A percentile compares a stretch with the other conserved stretches of the same genome.
These are phyloP conservation scores for Tuber melanosporum DNA, from an alignment of 495 filamentous ascomycete genomes.

Conservation along the genomic window DNA sequence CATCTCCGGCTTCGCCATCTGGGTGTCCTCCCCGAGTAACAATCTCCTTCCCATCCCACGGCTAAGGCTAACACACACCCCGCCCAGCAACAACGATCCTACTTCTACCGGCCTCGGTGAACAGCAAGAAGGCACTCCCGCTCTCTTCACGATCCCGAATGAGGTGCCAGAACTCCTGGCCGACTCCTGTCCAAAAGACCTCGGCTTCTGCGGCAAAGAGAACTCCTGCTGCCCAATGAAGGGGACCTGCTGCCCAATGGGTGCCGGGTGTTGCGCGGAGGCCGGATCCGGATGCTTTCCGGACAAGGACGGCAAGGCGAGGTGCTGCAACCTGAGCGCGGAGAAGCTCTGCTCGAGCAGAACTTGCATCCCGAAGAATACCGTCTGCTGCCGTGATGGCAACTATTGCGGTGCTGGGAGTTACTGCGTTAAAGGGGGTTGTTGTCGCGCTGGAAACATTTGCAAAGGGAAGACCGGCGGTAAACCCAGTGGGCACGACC, in stretches of 20 bases:
- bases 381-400: constrained; percentile 25
- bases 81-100: not conserved
- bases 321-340: constrained; percentile 19
- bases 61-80: not conserved
- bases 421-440: constrained; percentile 33
- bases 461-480: constrained; percentile 29
- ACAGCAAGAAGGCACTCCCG: not conserved
- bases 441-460: constrained; percentile 25
- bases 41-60: not conserved
- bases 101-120: not conserved
- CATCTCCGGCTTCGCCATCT: not conserved
- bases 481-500: constrained; percentile 23
- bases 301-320: constrained; percentile 28
- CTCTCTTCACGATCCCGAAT: not conserved
- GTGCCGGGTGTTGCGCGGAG: constrained; percentile 24
- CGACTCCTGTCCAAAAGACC: not conserved
- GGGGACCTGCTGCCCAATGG: constrained; percentile 26
- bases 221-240: constrained; percentile 26
- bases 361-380: constrained; percentile 34
- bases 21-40: not conserved
- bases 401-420: constrained; percentile 27
- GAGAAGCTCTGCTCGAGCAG: constrained; percentile 32
- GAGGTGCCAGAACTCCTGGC: not conserved
- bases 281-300: constrained; percentile 29
- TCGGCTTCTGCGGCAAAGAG: not conserved